phyloP scores from a whole-genome alignment of 768 basidiomycete genomes.

The Postia placenta region DNA sequence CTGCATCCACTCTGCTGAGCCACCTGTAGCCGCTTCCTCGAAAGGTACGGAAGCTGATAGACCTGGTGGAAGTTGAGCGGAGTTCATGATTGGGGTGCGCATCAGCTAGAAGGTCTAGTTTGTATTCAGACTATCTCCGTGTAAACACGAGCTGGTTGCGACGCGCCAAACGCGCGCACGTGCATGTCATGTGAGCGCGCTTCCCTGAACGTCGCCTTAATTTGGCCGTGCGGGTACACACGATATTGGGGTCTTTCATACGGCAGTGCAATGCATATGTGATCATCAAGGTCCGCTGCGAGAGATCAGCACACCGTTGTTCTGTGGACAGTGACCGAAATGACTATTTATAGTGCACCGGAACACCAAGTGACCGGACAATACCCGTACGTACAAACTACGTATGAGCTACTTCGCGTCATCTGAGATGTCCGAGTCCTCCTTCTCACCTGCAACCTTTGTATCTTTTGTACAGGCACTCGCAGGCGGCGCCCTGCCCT shows the following conservation, averaged over 20 bases:
- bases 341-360: neutral
- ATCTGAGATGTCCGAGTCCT: neutral
- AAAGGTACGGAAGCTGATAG: neutral
- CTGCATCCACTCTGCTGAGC: slow-evolving; percentile 37
- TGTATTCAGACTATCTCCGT: no score
- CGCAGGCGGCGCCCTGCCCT: slow-evolving; percentile 17
- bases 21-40: neutral
- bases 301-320: no score
- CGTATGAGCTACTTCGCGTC: neutral
- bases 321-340: no score
- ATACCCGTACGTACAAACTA: neutral
- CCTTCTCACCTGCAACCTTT: neutral
- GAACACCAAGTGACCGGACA: neutral
- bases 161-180: neutral
- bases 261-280: no score
- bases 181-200: neutral
- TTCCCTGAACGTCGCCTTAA: no score
- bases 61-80: neutral
- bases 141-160: neutral
- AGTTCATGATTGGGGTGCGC: no score
- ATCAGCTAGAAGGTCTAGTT: no score
- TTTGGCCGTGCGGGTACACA: no score
- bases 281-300: no score
- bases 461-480: neutral
- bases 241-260: no score